A percentile compares a stretch with the other conserved stretches of the same genome.
Evolutionary conservation across 208 protist genomes (phyloP).

Genomic region (Blastocrithidia nonstop): DNA sequence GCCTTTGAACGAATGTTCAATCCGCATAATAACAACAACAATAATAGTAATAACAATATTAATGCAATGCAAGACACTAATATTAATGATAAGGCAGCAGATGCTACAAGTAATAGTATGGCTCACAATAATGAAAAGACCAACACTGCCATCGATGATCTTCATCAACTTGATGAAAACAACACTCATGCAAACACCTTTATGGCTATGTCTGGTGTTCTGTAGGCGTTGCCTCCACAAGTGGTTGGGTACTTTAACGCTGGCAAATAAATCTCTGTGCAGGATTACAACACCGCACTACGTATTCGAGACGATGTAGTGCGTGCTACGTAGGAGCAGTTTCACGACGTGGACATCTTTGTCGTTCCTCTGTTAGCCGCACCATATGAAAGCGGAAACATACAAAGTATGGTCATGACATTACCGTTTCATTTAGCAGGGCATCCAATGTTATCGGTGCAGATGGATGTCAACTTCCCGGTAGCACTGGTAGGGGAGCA

Average conservation of each 20-base stretch:
- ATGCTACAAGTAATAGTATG: no score
- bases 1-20: not conserved
- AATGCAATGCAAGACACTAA: not conserved
- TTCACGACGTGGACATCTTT: slow-evolving; percentile 71
- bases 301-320: slow-evolving; percentile 68
- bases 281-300: slow-evolving; percentile 65
- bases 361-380: slow-evolving; percentile 56
- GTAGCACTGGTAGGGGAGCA: slow-evolving; percentile 65
- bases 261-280: no score
- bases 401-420: slow-evolving; percentile 40
- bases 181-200: no score
- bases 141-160: slow-evolving; percentile 10
- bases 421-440: slow-evolving; percentile 68
- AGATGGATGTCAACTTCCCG: slow-evolving; percentile 43
- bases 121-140: not conserved
- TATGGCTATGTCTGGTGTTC: no score
- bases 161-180: no score
- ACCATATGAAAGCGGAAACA: slow-evolving; percentile 49
- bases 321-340: slow-evolving; percentile 62
- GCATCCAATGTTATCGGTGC: slow-evolving; percentile 71
- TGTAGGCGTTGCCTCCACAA: no score
- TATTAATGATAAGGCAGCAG: no score
- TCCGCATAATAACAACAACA: not conserved
- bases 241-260: no score
- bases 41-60: not conserved